Evolutionary conservation across 345 rosid species (phyloP), one percentile per base, ranked within the genome.

Genomic region (Melaleuca quinquenervia): DNA sequence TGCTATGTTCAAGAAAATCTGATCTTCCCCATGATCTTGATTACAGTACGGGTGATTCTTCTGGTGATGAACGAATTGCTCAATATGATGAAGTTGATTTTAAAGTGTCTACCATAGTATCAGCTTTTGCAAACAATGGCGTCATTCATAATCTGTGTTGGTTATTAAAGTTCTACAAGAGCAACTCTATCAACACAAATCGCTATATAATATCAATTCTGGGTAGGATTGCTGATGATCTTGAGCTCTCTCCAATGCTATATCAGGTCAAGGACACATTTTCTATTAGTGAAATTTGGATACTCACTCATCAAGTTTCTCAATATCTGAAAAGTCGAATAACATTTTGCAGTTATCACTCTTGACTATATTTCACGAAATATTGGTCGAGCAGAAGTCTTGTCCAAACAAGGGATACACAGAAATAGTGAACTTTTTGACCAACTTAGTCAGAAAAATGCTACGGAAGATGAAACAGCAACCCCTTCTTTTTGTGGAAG

Each of bases 401-500:
- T 88, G 82, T 83, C 96, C 96, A 78, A 82, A 93, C 88, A 89
- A 94, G 90, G 96, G 92, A 85, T 89, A 92, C 82, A 86, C 89
- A 83, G 89, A 86, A 87, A 91, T 96, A 87, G 95, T 92, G 83
- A 90, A 91, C 87, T 96, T 95, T 89, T 84, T 97, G 85, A 92
- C 94, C 45, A 89, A 89, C 60, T 89, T 96, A 85, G 91, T 97
- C 75, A 91, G 94, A 80, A 90, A 90, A 88, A 93, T 97, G 98
- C 88, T 97, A 50, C 94, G 92, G 85, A 94, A 93, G 86, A 91
- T 97, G 98, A 97, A 94, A 91, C 90, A 87, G 44, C 98, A 91
- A 87, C 99, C 99, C 85, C 95, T 97, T 86, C 96, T 96, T 87
- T 97, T 97, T 88, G 94, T 97, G 86, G 99, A 97, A 93, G 88